Evolutionary conservation across 179 eudicot genomes (phyloP).

Genomic region (Monotropa hypopitys): DNA sequence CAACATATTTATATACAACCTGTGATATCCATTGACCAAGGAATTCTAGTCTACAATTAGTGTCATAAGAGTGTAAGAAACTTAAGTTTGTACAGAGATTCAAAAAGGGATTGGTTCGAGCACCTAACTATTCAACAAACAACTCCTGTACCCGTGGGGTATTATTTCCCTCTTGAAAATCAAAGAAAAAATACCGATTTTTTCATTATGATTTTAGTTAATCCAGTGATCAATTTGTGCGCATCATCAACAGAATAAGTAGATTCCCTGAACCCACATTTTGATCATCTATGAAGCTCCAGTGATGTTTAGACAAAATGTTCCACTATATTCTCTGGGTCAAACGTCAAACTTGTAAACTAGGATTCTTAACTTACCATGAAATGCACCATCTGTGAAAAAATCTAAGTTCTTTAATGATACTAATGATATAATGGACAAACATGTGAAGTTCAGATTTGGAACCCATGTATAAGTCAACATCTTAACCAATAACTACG

Average conservation of each 20-base stretch:
- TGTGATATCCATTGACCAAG: neutral
- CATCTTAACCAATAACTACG: neutral
- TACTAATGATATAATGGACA: neutral
- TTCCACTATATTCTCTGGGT: neutral
- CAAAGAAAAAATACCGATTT: neutral
- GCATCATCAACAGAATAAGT: neutral
- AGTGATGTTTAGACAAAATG: neutral
- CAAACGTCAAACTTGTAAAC: neutral
- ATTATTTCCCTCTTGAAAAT: neutral
- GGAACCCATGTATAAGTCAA: neutral
- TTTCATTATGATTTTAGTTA: neutral
- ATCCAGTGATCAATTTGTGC: neutral
- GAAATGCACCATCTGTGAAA: neutral
- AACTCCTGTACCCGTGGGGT: neutral
- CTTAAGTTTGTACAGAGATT: neutral
- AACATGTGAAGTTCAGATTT: neutral
- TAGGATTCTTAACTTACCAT: neutral
- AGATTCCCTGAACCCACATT: no score
- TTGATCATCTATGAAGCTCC: neutral
- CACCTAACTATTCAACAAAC: neutral
- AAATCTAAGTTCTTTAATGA: neutral
- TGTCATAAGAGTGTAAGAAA: neutral
- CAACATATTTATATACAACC: neutral
- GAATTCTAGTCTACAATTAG: neutral
- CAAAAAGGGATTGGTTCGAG: neutral